A percentile compares a stretch with the other conserved stretches of the same genome.
phyloP scores from a whole-genome alignment of 2,329 filamentous ascomycete genomes.

The Conoideocrella luteorostrata region DNA sequence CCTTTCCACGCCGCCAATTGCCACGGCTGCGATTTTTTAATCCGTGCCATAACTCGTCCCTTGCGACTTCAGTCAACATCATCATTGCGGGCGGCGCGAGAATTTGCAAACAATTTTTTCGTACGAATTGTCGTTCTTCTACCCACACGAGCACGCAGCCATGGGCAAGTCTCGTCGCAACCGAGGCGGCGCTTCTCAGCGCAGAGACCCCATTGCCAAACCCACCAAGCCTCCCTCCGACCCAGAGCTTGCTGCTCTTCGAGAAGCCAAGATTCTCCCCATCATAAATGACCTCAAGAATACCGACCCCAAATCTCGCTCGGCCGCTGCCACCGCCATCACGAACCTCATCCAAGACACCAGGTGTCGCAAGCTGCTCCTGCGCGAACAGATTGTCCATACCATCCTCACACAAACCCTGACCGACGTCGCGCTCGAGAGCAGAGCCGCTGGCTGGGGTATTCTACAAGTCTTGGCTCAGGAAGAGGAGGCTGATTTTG shows the following conservation, averaged over 20 bases:
- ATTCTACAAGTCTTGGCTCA: conserved; percentile 55
- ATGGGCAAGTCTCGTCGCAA: conserved; percentile 58
- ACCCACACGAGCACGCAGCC: too few species aligned
- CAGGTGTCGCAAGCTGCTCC: conserved; percentile 56
- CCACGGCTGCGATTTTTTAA: too few species aligned
- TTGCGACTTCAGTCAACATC: too few species aligned
- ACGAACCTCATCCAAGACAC: conserved; percentile 56
- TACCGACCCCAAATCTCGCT: conserved; percentile 51
- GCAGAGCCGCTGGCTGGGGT: conserved; percentile 60
- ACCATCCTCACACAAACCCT: conserved; percentile 58
- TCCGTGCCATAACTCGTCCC: too few species aligned
- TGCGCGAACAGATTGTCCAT: conserved; percentile 60
- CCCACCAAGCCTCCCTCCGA: conserved; percentile 55
- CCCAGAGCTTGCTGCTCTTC: conserved; percentile 56
- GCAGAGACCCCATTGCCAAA: conserved; percentile 51
- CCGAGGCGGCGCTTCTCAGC: conserved; percentile 39
- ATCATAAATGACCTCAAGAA: conserved; percentile 55
- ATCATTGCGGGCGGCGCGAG: too few species aligned
- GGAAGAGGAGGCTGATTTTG: conserved; percentile 61
- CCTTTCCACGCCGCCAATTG: too few species aligned
- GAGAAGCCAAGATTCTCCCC: conserved; percentile 58
- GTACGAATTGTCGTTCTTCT: too few species aligned
- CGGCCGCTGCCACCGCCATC: conserved; percentile 52
- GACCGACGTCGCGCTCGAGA: conserved; percentile 56
- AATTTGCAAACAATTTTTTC: too few species aligned